These are phyloP conservation scores for Pugionium cornutum DNA, from an alignment of 345 rosid species.

Conservation along the genomic window DNA sequence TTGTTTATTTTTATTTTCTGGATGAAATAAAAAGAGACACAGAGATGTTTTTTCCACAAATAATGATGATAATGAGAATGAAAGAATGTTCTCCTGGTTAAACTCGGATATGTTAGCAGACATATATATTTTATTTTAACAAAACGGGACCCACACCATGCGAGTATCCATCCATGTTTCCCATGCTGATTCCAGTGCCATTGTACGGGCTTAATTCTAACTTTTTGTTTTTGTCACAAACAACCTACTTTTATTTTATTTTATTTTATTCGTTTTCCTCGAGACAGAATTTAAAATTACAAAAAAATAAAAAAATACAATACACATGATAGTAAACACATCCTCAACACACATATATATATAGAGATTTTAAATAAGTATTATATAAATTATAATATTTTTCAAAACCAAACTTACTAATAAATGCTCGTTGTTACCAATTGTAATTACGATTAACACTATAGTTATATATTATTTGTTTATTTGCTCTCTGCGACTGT, in stretches of 20 bases:
- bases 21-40: neutral
- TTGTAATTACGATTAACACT: too few relatives aligned
- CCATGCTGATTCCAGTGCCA: neutral
- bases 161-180: neutral
- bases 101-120: constrained; percentile 2
- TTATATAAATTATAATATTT: too few relatives aligned
- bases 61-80: constrained; percentile 25
- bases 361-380: too few relatives aligned
- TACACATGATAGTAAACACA: too few relatives aligned
- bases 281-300: too few relatives aligned
- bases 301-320: too few relatives aligned
- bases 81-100: constrained; percentile 26
- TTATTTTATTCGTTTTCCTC: too few relatives aligned
- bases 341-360: too few relatives aligned
- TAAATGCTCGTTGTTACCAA: too few relatives aligned
- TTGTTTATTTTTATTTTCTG: neutral
- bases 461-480: too few relatives aligned
- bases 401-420: too few relatives aligned
- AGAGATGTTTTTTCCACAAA: neutral
- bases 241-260: neutral
- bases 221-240: neutral
- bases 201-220: constrained; percentile 10
- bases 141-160: constrained; percentile 27
- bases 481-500: too few relatives aligned
- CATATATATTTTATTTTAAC: neutral